These are phyloP conservation scores for Maudiozyma saulgeensis DNA, from an alignment of 805 yeast species.

Conservation along the genomic window DNA sequence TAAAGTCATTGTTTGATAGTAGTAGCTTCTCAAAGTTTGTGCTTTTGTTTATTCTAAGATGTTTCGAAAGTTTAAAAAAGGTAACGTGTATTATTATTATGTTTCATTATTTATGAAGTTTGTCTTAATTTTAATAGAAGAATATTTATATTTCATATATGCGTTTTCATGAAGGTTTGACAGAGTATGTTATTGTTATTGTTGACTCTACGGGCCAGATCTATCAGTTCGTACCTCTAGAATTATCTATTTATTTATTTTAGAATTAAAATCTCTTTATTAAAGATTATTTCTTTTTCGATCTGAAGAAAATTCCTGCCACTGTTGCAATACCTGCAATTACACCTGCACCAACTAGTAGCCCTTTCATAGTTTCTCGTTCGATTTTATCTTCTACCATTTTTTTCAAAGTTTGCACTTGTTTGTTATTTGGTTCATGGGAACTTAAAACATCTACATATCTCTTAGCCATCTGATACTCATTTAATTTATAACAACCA, in stretches of 20 bases:
- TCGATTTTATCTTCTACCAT: conserved; percentile 80
- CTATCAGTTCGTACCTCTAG: not conserved
- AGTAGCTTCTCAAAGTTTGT: too few species aligned
- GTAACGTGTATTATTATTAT: not conserved
- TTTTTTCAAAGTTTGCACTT: conserved; percentile 60
- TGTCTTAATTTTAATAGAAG: not conserved
- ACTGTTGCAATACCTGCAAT: conserved; percentile 75
- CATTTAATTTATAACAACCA: conserved; percentile 84
- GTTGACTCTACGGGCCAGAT: not conserved
- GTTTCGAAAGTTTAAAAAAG: too few species aligned
- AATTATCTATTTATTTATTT: not conserved
- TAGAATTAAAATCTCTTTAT: not conserved
- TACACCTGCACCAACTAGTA: conserved; percentile 79
- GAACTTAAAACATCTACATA: conserved; percentile 69
- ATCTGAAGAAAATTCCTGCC: conserved; percentile 18
- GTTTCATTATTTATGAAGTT: not conserved
- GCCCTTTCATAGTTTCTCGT: conserved; percentile 78
- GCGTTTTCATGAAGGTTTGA: not conserved
- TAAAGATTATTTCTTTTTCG: conserved; percentile 11
- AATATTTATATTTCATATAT: not conserved
- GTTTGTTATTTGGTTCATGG: conserved; percentile 78
- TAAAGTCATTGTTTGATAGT: too few species aligned
- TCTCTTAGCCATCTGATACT: conserved; percentile 73
- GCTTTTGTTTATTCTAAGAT: too few species aligned
- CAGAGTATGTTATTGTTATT: not conserved